These are phyloP conservation scores for Penicillium steckii DNA, from an alignment of 495 filamentous ascomycete species.

Conservation along the genomic window DNA sequence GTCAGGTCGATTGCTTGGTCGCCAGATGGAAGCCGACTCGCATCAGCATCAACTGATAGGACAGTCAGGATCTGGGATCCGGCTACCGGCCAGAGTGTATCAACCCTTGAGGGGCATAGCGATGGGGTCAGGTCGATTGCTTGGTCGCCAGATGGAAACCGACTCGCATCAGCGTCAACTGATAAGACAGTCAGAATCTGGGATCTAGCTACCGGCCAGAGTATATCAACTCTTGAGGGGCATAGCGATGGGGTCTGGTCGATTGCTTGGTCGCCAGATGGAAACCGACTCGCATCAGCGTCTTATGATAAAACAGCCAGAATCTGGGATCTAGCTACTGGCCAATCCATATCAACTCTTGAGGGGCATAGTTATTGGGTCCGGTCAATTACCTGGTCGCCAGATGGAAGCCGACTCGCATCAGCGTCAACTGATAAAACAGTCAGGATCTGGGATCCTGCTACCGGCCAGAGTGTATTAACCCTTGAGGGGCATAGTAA, in stretches of 20 bases:
- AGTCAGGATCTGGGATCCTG: not conserved
- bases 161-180: not conserved
- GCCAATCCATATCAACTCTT: not conserved
- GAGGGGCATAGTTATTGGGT: not conserved
- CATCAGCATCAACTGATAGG: constrained; percentile 9
- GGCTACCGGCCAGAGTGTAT: not conserved
- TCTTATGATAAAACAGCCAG: not conserved
- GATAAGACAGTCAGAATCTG: not conserved
- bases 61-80: constrained; percentile 1
- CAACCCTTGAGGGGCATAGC: not conserved
- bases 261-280: not conserved
- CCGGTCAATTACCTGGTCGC: not conserved
- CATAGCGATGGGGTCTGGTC: not conserved
- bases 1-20: constrained; percentile 25
- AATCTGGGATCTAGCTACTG: not conserved
- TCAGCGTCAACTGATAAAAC: not conserved
- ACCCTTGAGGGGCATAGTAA: not conserved
- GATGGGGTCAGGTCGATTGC: not conserved
- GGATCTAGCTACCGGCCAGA: not conserved
- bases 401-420: not conserved
- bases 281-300: not conserved
- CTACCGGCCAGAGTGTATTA: not conserved
- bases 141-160: not conserved
- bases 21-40: too few relatives aligned
- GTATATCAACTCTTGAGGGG: not conserved